Conservation (phyloP, 352 stramenopile genomes). For the Phytophthora chlamydospora region DNA sequence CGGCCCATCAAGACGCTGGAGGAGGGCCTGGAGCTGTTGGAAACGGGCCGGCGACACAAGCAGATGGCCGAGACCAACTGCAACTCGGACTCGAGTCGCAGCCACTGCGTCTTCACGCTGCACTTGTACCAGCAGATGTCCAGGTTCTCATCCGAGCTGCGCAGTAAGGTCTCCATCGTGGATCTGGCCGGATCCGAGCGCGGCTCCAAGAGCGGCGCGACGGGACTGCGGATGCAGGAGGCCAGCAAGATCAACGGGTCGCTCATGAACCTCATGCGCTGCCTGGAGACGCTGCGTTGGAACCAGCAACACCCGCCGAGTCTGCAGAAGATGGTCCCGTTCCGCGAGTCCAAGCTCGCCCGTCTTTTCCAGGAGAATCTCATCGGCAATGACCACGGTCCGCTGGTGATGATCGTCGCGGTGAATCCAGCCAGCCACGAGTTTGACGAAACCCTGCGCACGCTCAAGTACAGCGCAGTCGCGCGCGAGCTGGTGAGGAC, state of each 20-base stretch:
- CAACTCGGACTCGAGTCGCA: conserved; percentile 91
- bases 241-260: conserved; percentile 98
- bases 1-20: conserved; percentile 60
- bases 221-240: conserved; percentile 94
- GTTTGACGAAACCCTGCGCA: conserved; percentile 97
- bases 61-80: conserved; percentile 89
- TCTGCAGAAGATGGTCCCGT: conserved; percentile 94
- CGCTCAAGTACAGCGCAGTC: conserved; percentile 94
- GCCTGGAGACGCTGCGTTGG: conserved; percentile 93
- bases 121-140: conserved; percentile 60
- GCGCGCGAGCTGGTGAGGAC: conserved; percentile 90
- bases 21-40: conserved; percentile 79
- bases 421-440: conserved; percentile 93
- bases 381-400: conserved; percentile 76
- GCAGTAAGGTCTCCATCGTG: conserved; percentile 92
- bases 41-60: conserved; percentile 67
- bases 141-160: conserved; percentile 26
- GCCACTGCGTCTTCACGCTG: conserved; percentile 92
- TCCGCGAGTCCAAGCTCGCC: conserved; percentile 97
- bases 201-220: conserved; percentile 77
- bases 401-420: conserved; percentile 97
- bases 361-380: conserved; percentile 96
- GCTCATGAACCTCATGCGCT: conserved; percentile 98
- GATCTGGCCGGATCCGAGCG: conserved; percentile 92
- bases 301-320: conserved; percentile 85